These are phyloP conservation scores for Citrus hindsii DNA, from an alignment of 345 rosid genomes.

Conservation along the genomic window DNA sequence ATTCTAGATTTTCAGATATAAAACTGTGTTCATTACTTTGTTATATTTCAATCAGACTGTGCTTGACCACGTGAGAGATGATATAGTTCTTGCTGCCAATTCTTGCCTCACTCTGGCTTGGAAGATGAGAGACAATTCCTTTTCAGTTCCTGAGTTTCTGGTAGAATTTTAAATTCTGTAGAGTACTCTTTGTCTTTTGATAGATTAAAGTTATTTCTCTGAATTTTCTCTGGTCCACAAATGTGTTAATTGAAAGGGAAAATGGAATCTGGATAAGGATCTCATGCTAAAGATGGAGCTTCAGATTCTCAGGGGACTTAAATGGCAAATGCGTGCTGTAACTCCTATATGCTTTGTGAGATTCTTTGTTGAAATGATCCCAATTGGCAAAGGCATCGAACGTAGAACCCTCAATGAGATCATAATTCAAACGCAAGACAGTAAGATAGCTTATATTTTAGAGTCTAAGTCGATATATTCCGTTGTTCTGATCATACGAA, in stretches of 20 bases:
- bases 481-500: too few relatives aligned
- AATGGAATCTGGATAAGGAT: background rate
- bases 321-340: background rate
- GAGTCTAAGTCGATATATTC: background rate
- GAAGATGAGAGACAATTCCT: background rate
- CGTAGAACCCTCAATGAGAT: background rate
- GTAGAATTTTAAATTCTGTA: background rate
- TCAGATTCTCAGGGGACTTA: background rate
- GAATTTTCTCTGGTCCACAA: background rate
- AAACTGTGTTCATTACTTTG: background rate
- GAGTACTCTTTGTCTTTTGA: background rate
- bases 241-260: background rate
- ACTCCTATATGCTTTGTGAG: background rate
- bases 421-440: background rate
- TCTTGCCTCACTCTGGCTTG: background rate
- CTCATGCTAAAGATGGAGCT: background rate
- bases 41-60: background rate
- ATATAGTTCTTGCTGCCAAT: background rate
- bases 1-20: background rate
- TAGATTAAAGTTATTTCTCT: background rate
- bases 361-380: background rate
- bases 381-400: background rate
- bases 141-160: background rate
- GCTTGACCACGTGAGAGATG: background rate
- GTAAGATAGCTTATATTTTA: background rate